A percentile compares a stretch with the other conserved stretches of the same genome.
Evolutionary conservation across 805 yeast genomes (phyloP).

Genomic region (Candida insectorum): DNA sequence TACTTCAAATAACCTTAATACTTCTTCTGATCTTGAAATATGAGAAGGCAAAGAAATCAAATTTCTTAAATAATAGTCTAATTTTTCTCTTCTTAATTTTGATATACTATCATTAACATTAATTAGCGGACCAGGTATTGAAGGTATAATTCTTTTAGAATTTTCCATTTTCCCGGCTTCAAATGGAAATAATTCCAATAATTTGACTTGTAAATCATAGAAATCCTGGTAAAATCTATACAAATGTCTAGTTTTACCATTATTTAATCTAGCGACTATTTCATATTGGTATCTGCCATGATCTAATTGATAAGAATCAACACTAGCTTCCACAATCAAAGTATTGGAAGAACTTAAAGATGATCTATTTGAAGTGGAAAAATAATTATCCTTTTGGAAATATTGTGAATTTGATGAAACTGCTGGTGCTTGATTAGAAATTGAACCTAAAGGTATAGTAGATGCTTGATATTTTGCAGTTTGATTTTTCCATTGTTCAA

Average conservation of each 20-base stretch:
- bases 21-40: constrained; percentile 67
- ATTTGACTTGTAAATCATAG: constrained; percentile 83
- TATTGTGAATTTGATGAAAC: constrained; percentile 35
- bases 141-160: constrained; percentile 78
- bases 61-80: constrained; percentile 49
- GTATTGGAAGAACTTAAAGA: constrained; percentile 28
- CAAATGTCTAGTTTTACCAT: constrained; percentile 66
- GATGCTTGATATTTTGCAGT: constrained; percentile 92
- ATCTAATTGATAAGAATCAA: constrained; percentile 75
- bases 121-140: constrained; percentile 93
- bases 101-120: constrained; percentile 76
- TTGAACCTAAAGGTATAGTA: constrained; percentile 66
- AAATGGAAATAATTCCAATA: constrained; percentile 79
- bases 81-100: constrained; percentile 51
- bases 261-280: constrained; percentile 60
- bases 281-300: constrained; percentile 89
- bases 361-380: constrained; percentile 17
- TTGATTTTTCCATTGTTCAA: constrained; percentile 90
- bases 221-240: constrained; percentile 94
- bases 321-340: constrained; percentile 59
- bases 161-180: constrained; percentile 89
- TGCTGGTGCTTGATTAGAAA: constrained; percentile 29
- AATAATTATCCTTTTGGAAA: constrained; percentile 22
- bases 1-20: constrained; percentile 67
- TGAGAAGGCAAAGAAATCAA: constrained; percentile 73